phyloP scores from a whole-genome alignment of 1,284 basidiomycete genomes.

The Ganoderma leucocontextum region DNA sequence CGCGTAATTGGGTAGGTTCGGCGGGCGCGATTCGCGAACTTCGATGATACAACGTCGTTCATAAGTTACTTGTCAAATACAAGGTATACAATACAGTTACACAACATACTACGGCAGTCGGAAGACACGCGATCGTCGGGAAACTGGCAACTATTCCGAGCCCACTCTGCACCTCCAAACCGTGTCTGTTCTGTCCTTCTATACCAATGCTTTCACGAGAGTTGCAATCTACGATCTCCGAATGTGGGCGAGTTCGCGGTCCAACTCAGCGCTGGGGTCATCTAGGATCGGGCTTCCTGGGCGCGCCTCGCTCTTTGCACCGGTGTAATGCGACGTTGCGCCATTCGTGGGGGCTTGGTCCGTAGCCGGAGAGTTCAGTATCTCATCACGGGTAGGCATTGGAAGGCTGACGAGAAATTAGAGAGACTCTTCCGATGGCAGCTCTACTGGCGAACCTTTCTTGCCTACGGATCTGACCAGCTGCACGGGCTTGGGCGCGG shows the following conservation, averaged over 20 bases:
- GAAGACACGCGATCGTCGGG: neutral
- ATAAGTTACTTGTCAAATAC: slow-evolving; percentile 17
- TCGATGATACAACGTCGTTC: neutral
- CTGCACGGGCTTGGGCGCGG: slow-evolving; percentile 75
- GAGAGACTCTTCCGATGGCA: neutral
- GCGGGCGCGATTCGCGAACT: no score
- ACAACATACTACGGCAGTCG: neutral
- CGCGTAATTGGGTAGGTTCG: no score
- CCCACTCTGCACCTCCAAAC: neutral
- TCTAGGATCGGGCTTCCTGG: slow-evolving; percentile 75
- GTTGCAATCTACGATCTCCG: slow-evolving; percentile 20
- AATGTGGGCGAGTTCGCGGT: slow-evolving; percentile 79
- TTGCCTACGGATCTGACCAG: slow-evolving; percentile 74
- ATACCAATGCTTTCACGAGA: neutral
- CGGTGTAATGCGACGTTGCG: slow-evolving; percentile 73
- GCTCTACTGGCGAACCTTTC: slow-evolving; percentile 60
- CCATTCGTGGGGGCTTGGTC: slow-evolving; percentile 73
- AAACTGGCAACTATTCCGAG: slow-evolving; percentile 3
- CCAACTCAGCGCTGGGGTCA: slow-evolving; percentile 87
- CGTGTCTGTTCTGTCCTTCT: neutral
- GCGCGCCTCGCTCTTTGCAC: slow-evolving; percentile 39
- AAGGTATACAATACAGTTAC: slow-evolving; percentile 20
- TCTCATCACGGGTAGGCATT: slow-evolving; percentile 81
- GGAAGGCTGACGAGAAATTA: slow-evolving; percentile 58
- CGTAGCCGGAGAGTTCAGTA: slow-evolving; percentile 75